Evolutionary conservation across 805 yeast species (phyloP).

Genomic region (Komagataella kurtzmanii): DNA sequence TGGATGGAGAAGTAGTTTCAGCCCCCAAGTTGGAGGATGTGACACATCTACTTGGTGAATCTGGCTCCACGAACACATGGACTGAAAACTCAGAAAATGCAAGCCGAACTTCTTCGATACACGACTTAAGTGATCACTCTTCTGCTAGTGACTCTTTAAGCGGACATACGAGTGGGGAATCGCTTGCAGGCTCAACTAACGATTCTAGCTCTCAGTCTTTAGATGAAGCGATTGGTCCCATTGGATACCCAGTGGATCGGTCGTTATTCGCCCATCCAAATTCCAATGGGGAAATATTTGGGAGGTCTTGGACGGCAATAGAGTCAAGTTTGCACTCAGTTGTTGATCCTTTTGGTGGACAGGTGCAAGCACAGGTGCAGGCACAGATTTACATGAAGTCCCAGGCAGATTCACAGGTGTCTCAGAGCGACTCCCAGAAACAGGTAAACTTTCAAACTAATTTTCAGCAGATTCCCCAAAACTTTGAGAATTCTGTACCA

Average conservation of each 20-base stretch:
- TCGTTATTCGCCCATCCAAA: neutral
- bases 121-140: neutral
- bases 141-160: neutral
- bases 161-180: neutral
- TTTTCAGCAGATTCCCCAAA: neutral
- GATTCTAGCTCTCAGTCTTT: neutral
- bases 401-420: neutral
- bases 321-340: neutral
- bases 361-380: neutral
- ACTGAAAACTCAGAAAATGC: neutral
- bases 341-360: neutral
- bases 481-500: neutral
- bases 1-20: neutral
- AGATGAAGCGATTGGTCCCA: neutral
- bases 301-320: neutral
- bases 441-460: neutral
- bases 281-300: neutral
- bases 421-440: neutral
- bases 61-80: neutral
- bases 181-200: neutral
- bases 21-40: slow-evolving; percentile 8
- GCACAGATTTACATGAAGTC: neutral
- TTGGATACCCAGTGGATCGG: neutral
- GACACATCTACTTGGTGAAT: neutral
- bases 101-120: neutral